Evolutionary conservation across 805 yeast genomes (phyloP), one percentile per base, ranked within the genome.

Genomic region (Starmerella stigmatis): DNA sequence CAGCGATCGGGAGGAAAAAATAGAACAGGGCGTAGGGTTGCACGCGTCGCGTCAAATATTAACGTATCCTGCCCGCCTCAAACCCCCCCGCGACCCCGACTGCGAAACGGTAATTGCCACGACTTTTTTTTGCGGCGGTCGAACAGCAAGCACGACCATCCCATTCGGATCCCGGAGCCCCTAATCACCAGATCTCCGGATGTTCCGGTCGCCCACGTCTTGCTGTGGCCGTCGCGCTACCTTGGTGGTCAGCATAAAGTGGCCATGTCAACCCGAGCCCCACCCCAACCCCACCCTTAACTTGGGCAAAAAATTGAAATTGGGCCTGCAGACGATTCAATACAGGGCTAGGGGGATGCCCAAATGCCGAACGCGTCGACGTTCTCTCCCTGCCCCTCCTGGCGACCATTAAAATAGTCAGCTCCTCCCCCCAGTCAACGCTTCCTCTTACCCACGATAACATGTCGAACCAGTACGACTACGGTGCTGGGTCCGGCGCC

Each of bases 401-500:
- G 40, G 40, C 40, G 13, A 30, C 5, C 40, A 36, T 36, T 36
- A 36, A 36, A 36, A 36, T 36, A 36, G 30, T 36, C 40, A 36
- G 35, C 33, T 21, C n/a, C 27, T 23, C 23, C 37, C 44, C n/a
- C 29, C 29, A 13, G 23, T 32, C 22, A 12, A 16, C 15, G 26
- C 28, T 29, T 40, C 21, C 34, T 39, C 13, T 17, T 15, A 41
- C 32, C 38, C 32, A 34, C 32, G 15, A 32, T 11, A 44, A 13
- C 30, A 50, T 50, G 55, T 51, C 53, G 36, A 50, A 52, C 44
- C 51, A 48, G 45, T 40, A 50, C 46, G 53, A 45, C 41, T 36
- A 47, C 41, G 47, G 53, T 34, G 50, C 46, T 34, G 51, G 46
- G 25, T 45, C 32, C 25, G 47, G 47, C 22, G 47, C 45, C 27